Evolutionary conservation across 306 rosid genomes (phyloP), one percentile per base, ranked within the genome.

Genomic region (Vachellia collinsii): DNA sequence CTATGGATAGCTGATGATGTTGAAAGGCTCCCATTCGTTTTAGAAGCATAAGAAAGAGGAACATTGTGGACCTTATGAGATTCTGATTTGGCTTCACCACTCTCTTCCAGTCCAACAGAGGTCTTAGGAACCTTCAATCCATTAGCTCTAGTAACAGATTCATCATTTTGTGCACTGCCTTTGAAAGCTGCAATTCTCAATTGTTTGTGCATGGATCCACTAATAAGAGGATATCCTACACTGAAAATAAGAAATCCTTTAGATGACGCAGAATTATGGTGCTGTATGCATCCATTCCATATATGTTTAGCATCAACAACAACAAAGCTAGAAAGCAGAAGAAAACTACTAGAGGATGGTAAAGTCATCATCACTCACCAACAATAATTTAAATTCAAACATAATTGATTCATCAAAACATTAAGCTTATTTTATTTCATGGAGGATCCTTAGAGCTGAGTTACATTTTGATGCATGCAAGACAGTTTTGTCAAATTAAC

Each of bases 121-220:
- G 86, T 86, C 85, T 87, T 89, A 78, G 87, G 80, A 77, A 85
- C 78, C 86, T 89, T 89, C 76, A 92, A 71, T 63, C 91, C 93
- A 77, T 83, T 86, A 68, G 87, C 85, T 81, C 89, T 84, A 67
- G 85, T 83, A 69, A 81, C 88, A n/a, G 92, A 80, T 76, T 81
- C 89, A 76, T 83, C 88, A 83, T 89, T 84, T 77, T 82, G 89
- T 22, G 91, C 92, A 77, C 61, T 84, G 75, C 98, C 91, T 86
- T 94, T 94, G 82, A 94, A 94, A 86, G 92, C 90, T 41, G 91
- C 87, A 79, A 92, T 82, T 79, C 81, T 91, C 68, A 89, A 83
- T 73, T 87, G 85, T 81, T 84, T 88, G 67, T 78, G 76, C 74
- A 84, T 86, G 87, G 92, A 81, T 74, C 87, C 90, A 74, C 81